These are phyloP conservation scores for Torulaspora gathmanii DNA, from an alignment of 805 yeast species.

Conservation along the genomic window DNA sequence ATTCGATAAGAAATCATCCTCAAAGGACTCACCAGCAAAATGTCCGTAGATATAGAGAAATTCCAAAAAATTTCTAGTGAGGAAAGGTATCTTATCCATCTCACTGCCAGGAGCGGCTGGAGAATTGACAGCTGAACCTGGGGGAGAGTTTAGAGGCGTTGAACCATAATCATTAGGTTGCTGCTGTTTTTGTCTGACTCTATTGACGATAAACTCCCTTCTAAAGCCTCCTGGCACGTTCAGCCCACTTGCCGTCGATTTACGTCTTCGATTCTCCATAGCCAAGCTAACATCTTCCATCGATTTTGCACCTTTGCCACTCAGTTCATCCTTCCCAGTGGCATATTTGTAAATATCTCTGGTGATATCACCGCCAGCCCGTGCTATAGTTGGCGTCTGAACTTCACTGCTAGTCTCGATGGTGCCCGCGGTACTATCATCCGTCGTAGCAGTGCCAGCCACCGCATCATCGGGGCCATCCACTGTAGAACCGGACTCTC, in stretches of 20 bases:
- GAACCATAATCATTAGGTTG: constrained; percentile 13
- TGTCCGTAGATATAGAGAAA: constrained; percentile 77
- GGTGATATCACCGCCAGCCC: constrained; percentile 38
- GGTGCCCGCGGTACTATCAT: constrained; percentile 6
- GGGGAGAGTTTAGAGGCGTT: constrained; percentile 10
- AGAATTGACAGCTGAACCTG: constrained; percentile 11
- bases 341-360: constrained; percentile 36
- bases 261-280: constrained; percentile 41
- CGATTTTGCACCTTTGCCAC: constrained; percentile 14
- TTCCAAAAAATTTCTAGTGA: constrained; percentile 71
- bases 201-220: constrained; percentile 55
- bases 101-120: constrained; percentile 18
- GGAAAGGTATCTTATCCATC: constrained; percentile 41
- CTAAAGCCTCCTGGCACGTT: constrained; percentile 83
- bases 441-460: constrained; percentile 5
- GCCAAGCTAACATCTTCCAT: constrained; percentile 27
- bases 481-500: constrained; percentile 6
- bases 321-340: constrained; percentile 4
- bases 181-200: constrained; percentile 33
- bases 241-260: constrained; percentile 60
- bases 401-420: constrained; percentile 3
- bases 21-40: constrained; percentile 80
- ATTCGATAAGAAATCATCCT: constrained; percentile 50
- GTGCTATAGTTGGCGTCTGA: constrained; percentile 8
- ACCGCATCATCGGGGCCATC: constrained; percentile 5